Percentiles rank a stretch among this genome's conserved stretches.
phyloP scores from a whole-genome alignment of 2,329 filamentous ascomycete species.

The Lizonia empirigonia region DNA sequence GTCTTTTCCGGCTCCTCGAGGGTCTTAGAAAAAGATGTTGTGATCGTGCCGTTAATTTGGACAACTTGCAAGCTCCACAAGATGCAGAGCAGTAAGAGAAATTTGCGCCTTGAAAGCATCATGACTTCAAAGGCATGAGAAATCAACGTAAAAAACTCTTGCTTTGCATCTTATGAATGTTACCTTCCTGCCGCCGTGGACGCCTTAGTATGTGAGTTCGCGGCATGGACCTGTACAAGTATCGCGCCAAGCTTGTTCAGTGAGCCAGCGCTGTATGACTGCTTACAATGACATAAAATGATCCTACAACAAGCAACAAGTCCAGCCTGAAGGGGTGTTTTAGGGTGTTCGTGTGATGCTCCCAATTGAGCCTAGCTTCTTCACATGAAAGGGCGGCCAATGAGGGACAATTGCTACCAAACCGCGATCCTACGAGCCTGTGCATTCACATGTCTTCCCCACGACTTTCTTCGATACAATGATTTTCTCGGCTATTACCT shows the following conservation, averaged over 20 bases:
- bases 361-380: neutral
- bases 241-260: neutral
- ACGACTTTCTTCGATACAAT: neutral
- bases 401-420: neutral
- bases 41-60: neutral
- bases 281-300: no score
- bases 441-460: neutral
- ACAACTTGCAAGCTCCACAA: neutral
- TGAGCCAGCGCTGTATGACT: neutral
- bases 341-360: constrained; percentile 4
- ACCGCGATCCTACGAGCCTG: neutral
- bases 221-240: constrained; percentile 4
- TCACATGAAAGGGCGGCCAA: neutral
- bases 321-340: neutral
- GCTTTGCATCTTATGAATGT: neutral
- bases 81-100: neutral
- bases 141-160: neutral
- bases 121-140: neutral
- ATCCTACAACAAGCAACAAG: neutral
- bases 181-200: neutral
- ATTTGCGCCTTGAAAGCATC: neutral
- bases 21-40: no score
- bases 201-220: constrained; percentile 1
- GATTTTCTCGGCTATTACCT: neutral
- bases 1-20: neutral